These are phyloP conservation scores for Rhodomyrtus tomentosa DNA, from an alignment of 345 rosid species.

Conservation along the genomic window DNA sequence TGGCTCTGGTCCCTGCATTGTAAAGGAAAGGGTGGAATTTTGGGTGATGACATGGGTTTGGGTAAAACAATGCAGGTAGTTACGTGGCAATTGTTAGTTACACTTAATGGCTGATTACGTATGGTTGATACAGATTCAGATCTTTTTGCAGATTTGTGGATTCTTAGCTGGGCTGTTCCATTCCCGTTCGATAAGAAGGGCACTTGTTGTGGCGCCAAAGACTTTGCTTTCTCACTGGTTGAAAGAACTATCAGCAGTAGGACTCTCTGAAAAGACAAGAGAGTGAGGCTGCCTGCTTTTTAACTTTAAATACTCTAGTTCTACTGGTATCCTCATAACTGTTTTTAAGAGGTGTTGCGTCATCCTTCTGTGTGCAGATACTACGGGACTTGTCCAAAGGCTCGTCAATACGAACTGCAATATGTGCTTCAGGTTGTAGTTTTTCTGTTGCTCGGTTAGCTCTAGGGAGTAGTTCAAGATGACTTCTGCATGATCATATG, in stretches of 20 bases:
- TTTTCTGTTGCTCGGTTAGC: not conserved
- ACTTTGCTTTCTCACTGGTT: conserved; percentile 93
- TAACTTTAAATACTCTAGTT: not conserved
- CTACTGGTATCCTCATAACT: not conserved
- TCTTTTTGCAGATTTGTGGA: conserved; percentile 63
- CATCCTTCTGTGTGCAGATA: conserved; percentile 35
- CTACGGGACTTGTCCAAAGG: conserved; percentile 57
- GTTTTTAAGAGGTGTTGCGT: not conserved
- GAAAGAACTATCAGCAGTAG: conserved; percentile 80
- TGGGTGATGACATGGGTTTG: conserved; percentile 98
- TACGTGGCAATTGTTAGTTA: not conserved
- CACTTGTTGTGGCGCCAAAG: conserved; percentile 83
- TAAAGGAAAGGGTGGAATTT: conserved; percentile 87
- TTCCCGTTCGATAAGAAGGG: conserved; percentile 73
- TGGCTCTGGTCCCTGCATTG: conserved; percentile 97
- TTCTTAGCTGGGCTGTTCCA: conserved; percentile 85
- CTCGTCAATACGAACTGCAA: conserved; percentile 84
- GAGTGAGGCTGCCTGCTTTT: conserved; percentile 45
- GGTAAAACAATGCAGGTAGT: conserved; percentile 99
- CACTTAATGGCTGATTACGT: not conserved
- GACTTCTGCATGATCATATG: not conserved
- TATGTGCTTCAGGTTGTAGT: conserved; percentile 67
- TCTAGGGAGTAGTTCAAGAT: not conserved
- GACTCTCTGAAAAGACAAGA: conserved; percentile 71
- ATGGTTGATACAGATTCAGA: conserved; percentile 3